Base-by-base conservation (phyloP, 1,284 basidiomycete genomes). In the Exsudoporus floridanus region DNA sequence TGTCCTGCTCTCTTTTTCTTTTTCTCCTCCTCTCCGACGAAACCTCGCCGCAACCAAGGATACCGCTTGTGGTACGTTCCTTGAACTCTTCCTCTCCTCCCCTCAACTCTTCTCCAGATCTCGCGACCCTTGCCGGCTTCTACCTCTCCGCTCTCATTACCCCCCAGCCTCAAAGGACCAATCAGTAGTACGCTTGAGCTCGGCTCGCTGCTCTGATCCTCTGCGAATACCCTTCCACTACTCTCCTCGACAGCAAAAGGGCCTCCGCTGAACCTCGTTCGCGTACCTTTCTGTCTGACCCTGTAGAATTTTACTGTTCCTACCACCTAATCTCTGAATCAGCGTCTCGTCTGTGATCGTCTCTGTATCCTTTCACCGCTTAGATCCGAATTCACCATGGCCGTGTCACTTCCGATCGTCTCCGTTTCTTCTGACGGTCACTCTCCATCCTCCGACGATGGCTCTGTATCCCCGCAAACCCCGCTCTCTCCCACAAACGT, bases 51-150 rank as follows among this genome's bases (percentile, higher is more conserved):
- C 72, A 57, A 66, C 67, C 80, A 88, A 90, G 88, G 85, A 89
- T 80, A 81, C 75, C 88, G 87, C 88, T 78, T 89, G 87, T 81
- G 71, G 86, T 86, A 51, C 34, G 60, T 59, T 39, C 35, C 50
- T 33, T 13, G 41, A 30, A 46, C 34, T 36, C 43, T 1, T 27
- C 3, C 2, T 10, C 18, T 13, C 16, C n/a, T 23, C 12, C 12
- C 31, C 36, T 47, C 45, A 44, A 49, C 46, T 40, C 31, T n/a
- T 25, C 41, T 53, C 28, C 71, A 92, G 88, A 80, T 84, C 90
- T 94, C 92, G 91, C 91, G 92, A 93, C 92, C 91, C 92, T 92
- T 88, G 84, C 81, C 88, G 87, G 88, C 86, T 78, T 81, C 86
- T 80, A 71, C 72, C 72, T 65, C 63, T 69, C 79, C 80, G 76